Conservation (phyloP, 169 alveolate genomes). For the Sarcocystis neurona region DNA sequence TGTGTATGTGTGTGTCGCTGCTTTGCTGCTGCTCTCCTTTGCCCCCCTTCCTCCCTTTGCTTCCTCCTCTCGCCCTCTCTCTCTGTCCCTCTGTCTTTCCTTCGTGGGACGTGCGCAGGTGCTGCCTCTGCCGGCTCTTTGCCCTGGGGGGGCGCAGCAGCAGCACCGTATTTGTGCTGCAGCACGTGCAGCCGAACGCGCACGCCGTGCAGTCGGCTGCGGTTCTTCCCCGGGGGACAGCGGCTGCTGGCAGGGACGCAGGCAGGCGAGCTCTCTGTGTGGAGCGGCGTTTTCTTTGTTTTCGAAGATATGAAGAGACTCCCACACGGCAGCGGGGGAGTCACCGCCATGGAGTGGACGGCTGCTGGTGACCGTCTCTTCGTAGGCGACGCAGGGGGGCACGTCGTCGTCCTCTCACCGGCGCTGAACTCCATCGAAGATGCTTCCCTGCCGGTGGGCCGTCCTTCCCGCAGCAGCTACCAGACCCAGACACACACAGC, state of each 20-base stretch:
- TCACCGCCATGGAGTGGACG: slow-evolving; percentile 80
- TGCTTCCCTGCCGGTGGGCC: slow-evolving; percentile 73
- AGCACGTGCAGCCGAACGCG: slow-evolving; percentile 30
- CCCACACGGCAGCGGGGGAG: slow-evolving; percentile 82
- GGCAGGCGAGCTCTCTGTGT: slow-evolving; percentile 83
- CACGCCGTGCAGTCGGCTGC: slow-evolving; percentile 46
- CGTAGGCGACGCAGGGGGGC: slow-evolving; percentile 82
- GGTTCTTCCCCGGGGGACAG: slow-evolving; percentile 87
- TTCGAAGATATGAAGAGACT: slow-evolving; percentile 86
- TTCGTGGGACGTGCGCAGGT: background rate
- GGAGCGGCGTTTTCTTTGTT: slow-evolving; percentile 84
- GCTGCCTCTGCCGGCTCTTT: slow-evolving; percentile 16
- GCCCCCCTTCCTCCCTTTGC: background rate
- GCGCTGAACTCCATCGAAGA: slow-evolving; percentile 78
- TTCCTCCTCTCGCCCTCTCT: background rate
- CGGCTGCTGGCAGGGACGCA: slow-evolving; percentile 86
- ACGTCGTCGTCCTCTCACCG: slow-evolving; percentile 78
- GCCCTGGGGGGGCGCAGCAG: background rate
- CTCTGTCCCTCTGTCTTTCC: background rate
- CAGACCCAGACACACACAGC: background rate
- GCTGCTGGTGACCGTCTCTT: slow-evolving; percentile 76
- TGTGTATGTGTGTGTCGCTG: background rate
- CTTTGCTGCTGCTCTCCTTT: background rate
- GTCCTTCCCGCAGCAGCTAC: background rate
- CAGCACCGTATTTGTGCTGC: background rate